Base-by-base conservation (phyloP, 345 rosid species). In the Eucalyptus microcorys region DNA sequence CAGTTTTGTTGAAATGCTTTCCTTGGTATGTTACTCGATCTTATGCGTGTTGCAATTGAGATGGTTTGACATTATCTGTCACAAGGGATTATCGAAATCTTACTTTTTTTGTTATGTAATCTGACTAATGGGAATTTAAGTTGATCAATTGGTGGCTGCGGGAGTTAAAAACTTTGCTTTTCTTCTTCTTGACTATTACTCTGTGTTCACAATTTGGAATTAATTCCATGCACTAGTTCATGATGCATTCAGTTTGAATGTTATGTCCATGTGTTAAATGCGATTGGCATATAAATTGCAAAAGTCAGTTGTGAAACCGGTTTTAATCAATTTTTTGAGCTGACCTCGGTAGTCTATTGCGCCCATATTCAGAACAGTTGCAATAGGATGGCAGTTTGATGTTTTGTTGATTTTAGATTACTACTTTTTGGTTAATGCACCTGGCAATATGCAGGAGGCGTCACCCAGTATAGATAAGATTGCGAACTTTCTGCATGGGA, bases 391-490 rank as follows among this genome's bases (percentile, higher is more conserved):
- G 16, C 47, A 40, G 7, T 64, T 22, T 40, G 47, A 76, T 76
- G 84, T 40, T 37, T 21, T 76, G 84, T 76, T 76, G 47, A 76
- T 49, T 49, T 48, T n/a, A 3, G 19, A n/a, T 30, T 49, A 11
- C 43, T 21, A 42, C 87, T 34, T 86, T 53, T 34, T 45, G 64
- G 88, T 80, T 88, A 14, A 76, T 85, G n/a, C 47, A 40, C 42
- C 32, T 30, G 86, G 80, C 66, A 89, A 88, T 88, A 87, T 94
- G 94, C 96, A 96, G 97, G 97, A 92, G 97, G 92, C 91, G 97
- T 89, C 98, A 96, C 91, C 97, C 97, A 10, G 86, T 94, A 89
- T 90, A 86, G 66, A 19, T 52, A 86, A 86, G 45, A 50, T 37
- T 49, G 68, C 30, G 48, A 53, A 86, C 84, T 76, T 76, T 76